These are phyloP conservation scores for Drechslerella dactyloides DNA, from an alignment of 2,329 filamentous ascomycete genomes.

Conservation along the genomic window DNA sequence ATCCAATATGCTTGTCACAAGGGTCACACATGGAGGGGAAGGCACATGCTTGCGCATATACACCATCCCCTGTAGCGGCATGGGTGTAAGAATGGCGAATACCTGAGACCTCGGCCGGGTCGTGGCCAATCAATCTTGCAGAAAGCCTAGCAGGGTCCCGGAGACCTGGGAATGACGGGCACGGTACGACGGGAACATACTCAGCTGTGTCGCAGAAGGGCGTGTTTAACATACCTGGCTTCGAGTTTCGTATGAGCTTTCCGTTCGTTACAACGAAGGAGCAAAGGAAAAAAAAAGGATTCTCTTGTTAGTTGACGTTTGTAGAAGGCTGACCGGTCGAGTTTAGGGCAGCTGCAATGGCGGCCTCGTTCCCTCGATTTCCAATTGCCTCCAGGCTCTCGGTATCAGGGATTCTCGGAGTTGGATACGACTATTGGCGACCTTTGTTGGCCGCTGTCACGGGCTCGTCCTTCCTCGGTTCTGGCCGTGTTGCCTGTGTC, in stretches of 20 bases:
- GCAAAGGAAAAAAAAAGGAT: neutral
- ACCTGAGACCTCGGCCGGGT: conserved; percentile 4
- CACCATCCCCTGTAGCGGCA: neutral
- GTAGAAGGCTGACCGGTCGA: no score
- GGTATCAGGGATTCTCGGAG: conserved; percentile 18
- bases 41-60: neutral
- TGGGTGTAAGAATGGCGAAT: conserved; percentile 1
- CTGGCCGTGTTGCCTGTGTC: neutral
- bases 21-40: neutral
- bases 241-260: neutral
- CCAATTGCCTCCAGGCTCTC: neutral
- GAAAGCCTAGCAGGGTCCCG: conserved; percentile 11
- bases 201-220: neutral
- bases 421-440: neutral
- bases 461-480: neutral
- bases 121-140: neutral
- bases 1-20: neutral
- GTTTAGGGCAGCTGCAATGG: neutral
- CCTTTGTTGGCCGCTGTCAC: no score
- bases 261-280: neutral
- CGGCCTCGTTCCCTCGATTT: neutral
- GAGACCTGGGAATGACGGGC: conserved; percentile 21
- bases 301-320: neutral
- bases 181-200: conserved; percentile 48
- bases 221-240: neutral